A percentile compares a stretch with the other conserved stretches of the same genome.
Evolutionary conservation across 1,284 basidiomycete species (phyloP).

Genomic region (Spongispora temasekensis): DNA sequence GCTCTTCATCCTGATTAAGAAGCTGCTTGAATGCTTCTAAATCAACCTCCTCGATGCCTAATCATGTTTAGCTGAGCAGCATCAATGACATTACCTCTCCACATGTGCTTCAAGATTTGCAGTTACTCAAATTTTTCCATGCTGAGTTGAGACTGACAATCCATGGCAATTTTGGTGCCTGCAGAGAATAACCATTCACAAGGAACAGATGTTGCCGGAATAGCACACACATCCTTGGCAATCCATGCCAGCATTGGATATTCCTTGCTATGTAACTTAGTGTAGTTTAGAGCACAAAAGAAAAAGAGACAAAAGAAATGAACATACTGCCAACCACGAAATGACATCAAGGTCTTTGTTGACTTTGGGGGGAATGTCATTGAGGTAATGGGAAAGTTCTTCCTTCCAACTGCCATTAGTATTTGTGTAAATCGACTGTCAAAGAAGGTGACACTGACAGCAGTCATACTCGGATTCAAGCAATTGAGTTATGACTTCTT

Average conservation of each 20-base stretch:
- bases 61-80: neutral
- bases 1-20: neutral
- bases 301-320: too few relatives aligned
- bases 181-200: neutral
- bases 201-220: neutral
- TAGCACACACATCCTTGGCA: neutral
- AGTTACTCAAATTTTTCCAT: neutral
- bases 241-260: neutral
- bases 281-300: too few relatives aligned
- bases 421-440: too few relatives aligned
- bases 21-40: neutral
- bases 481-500: too few relatives aligned
- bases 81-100: neutral
- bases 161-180: neutral
- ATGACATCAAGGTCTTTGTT: too few relatives aligned
- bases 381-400: too few relatives aligned
- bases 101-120: neutral
- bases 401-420: too few relatives aligned
- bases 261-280: neutral
- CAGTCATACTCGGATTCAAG: too few relatives aligned
- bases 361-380: too few relatives aligned
- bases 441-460: too few relatives aligned
- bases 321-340: too few relatives aligned
- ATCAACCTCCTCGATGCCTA: neutral
- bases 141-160: neutral